Conservation (phyloP, 768 basidiomycete species). For the Mycena galopus region DNA sequence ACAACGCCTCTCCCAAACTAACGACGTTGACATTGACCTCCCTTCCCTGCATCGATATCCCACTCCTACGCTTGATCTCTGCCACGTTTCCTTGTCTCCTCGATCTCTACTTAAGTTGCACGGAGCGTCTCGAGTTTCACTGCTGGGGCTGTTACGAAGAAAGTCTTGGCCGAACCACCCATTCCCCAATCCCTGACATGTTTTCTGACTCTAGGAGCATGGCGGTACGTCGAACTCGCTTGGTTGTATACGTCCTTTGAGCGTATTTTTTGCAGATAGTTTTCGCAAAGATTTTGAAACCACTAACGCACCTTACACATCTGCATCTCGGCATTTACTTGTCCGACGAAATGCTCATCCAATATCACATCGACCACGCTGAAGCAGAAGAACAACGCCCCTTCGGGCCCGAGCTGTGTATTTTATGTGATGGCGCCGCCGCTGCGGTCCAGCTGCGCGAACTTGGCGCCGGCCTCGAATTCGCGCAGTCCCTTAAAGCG, state of each 20-base stretch:
- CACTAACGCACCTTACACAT: constrained; percentile 60
- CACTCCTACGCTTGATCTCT: constrained; percentile 62
- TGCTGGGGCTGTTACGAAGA: constrained; percentile 79
- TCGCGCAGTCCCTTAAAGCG: constrained; percentile 60
- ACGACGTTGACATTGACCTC: constrained; percentile 63
- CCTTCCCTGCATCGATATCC: constrained; percentile 69
- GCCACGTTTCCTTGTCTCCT: constrained; percentile 58
- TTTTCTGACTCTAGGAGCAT: constrained; percentile 58
- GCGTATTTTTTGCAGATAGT: constrained; percentile 48
- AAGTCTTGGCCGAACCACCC: constrained; percentile 62
- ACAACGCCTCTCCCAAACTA: constrained; percentile 52
- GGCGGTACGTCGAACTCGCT: constrained; percentile 59
- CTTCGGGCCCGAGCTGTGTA: constrained; percentile 53
- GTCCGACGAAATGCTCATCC: constrained; percentile 65
- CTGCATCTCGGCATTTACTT: constrained; percentile 76
- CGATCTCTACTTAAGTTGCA: constrained; percentile 68
- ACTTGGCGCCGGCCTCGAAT: constrained; percentile 58
- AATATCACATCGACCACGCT: constrained; percentile 60
- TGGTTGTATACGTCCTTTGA: neutral
- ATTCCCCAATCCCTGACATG: constrained; percentile 74
- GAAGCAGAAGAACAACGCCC: constrained; percentile 40
- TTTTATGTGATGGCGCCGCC: constrained; percentile 44
- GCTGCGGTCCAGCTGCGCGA: constrained; percentile 57
- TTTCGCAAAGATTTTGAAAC: constrained; percentile 58
- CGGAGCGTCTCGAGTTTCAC: constrained; percentile 66